Evolutionary conservation across 192 early-diverging fungal genomes (phyloP), one percentile per base, ranked within the genome.

Genomic region (Coemansia sp.): DNA sequence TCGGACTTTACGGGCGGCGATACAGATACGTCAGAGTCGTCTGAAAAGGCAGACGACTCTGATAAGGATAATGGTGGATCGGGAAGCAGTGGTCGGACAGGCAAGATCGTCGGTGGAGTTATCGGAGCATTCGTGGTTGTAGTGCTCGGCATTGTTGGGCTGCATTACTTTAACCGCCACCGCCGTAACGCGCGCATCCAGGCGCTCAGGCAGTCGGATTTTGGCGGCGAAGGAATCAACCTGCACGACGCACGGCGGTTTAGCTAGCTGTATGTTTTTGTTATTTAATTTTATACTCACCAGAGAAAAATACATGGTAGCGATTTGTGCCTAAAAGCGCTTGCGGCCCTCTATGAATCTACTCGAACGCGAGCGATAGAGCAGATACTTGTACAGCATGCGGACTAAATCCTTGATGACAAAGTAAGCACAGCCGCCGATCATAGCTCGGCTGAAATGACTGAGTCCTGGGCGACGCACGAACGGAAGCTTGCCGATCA

Each of bases 341-440:
- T 74, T 80, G 64, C 77, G 77, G 17, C 77, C 77, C 45, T 80
- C 61, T 37, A 80, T 65, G 45, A 62, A 64, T 56, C 68, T 58
- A 48, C 77, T 74, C n/a, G 70, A 66, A 48, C 72, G 68, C 43
- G 77, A 69, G n/a, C 72, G 71, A 45, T 74, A 80, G 10, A 80
- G 68, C 54, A 74, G 71, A 49, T 87, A 89, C 60, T 81, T 84
- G 63, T 87, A 86, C 41, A 84, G 65, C 59, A 86, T 59, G 26
- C 80, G 81, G 12, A 85, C 71, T 51, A 89, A 61, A 65, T 89
- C 89, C 68, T 90, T 86, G 38, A 75, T 52, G 3, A 87, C 62
- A 57, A 86, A 79, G 72, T 87, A 85, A 12, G 74, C 56, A 61
- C 85, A 86, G 12, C 84, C 84, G 50, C 85, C 84, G 23, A 87